phyloP scores from a whole-genome alignment of 495 filamentous ascomycete species.

The Melanomma pulvis-pyrius region DNA sequence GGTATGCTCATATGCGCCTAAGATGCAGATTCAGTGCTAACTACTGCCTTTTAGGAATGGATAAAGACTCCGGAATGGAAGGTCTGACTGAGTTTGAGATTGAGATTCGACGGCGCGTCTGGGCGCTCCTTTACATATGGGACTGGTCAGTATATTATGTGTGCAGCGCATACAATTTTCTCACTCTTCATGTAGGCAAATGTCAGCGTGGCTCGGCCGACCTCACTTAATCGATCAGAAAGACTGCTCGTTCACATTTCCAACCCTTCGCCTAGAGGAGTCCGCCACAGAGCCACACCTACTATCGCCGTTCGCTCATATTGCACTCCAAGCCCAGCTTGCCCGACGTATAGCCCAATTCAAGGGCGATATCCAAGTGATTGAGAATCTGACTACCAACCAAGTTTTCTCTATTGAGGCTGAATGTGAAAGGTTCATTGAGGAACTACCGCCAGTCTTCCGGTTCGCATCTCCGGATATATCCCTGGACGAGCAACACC shows the following conservation, averaged over 20 bases:
- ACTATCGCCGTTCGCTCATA: conserved; percentile 50
- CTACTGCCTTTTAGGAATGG: conserved; percentile 47
- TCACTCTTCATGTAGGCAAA: conserved; percentile 41
- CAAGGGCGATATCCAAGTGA: conserved; percentile 14
- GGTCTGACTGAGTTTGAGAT: conserved; percentile 50
- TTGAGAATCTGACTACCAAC: conserved; percentile 2
- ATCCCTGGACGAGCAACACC: conserved; percentile 50
- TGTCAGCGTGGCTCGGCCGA: conserved; percentile 47
- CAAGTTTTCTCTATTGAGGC: conserved; percentile 28
- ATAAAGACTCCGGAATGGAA: conserved; percentile 46
- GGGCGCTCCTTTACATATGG: conserved; percentile 49
- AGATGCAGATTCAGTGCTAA: background rate
- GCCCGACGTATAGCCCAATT: conserved; percentile 32
- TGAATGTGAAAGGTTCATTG: conserved; percentile 49
- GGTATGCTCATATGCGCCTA: conserved; percentile 38
- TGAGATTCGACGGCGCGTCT: conserved; percentile 47
- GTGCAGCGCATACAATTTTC: background rate
- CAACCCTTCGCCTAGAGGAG: conserved; percentile 47
- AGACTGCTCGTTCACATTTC: conserved; percentile 45
- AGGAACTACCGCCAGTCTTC: conserved; percentile 50
- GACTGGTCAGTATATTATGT: conserved; percentile 31
- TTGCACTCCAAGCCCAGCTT: conserved; percentile 47
- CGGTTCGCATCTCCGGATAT: conserved; percentile 47
- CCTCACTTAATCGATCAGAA: conserved; percentile 47
- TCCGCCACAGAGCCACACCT: conserved; percentile 34